These are phyloP conservation scores for Phascolomyces articulosus DNA, from an alignment of 371 early-diverging fungal genomes.

Conservation along the genomic window DNA sequence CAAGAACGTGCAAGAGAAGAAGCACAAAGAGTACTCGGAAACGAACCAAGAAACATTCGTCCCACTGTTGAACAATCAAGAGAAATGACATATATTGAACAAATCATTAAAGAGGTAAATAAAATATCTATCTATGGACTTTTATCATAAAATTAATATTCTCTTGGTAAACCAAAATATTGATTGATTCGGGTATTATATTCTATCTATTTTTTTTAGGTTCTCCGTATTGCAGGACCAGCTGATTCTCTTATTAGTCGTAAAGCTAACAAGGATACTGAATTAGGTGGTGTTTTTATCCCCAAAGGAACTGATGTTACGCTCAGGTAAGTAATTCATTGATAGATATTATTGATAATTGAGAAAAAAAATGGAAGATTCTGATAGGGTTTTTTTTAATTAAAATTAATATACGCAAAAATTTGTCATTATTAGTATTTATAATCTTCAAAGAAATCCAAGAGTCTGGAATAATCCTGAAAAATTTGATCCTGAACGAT, in stretches of 20 bases:
- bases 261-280: slow-evolving; percentile 12
- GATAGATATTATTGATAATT: background rate
- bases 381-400: too few relatives aligned
- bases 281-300: slow-evolving; percentile 15
- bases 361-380: too few relatives aligned
- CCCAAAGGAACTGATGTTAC: slow-evolving; percentile 20
- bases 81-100: slow-evolving; percentile 46
- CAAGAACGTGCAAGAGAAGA: slow-evolving; percentile 48
- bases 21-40: slow-evolving; percentile 48
- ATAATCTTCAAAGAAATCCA: slow-evolving; percentile 25
- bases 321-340: slow-evolving; percentile 11
- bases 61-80: slow-evolving; percentile 46
- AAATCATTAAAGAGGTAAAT: slow-evolving; percentile 34
- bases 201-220: too few relatives aligned
- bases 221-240: background rate
- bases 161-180: background rate
- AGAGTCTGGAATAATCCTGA: slow-evolving; percentile 24
- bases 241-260: slow-evolving; percentile 13
- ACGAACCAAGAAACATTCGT: slow-evolving; percentile 31
- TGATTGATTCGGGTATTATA: too few relatives aligned
- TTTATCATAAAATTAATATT: background rate
- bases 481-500: slow-evolving; percentile 23
- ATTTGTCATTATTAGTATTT: slow-evolving; percentile 27
- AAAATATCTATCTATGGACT: background rate
- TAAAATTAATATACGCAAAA: too few relatives aligned